Evolutionary conservation across 2,329 filamentous ascomycete species (phyloP).

Genomic region (Xylaria hypoxylon): DNA sequence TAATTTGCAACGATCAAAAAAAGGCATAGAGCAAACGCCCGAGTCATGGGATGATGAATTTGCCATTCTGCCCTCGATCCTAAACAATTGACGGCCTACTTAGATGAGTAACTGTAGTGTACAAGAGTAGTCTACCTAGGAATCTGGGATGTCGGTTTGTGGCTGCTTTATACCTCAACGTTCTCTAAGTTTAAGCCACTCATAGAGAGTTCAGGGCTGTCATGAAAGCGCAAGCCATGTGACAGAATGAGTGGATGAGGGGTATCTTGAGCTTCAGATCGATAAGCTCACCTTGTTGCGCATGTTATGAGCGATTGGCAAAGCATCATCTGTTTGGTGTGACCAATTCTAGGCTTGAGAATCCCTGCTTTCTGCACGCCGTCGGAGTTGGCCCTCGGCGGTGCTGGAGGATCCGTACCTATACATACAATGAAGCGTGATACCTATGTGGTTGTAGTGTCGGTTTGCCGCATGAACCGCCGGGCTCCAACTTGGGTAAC

Average conservation of each 20-base stretch:
- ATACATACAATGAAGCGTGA: not conserved
- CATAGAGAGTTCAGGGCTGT: slow-evolving; percentile 12
- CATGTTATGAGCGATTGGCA: slow-evolving; percentile 27
- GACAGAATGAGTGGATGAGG: slow-evolving; percentile 32
- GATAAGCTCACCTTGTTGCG: slow-evolving; percentile 28
- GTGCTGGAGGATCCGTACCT: slow-evolving; percentile 13
- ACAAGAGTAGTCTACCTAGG: not conserved
- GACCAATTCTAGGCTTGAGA: slow-evolving; percentile 28
- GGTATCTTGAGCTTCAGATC: slow-evolving; percentile 27
- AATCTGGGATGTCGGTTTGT: not conserved
- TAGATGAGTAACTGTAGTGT: not conserved
- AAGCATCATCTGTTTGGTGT: slow-evolving; percentile 23
- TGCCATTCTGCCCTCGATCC: slow-evolving; percentile 38
- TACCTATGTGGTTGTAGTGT: slow-evolving; percentile 22
- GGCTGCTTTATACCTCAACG: slow-evolving; percentile 16
- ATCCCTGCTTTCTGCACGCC: slow-evolving; percentile 32
- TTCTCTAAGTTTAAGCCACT: slow-evolving; percentile 17
- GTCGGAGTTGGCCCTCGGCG: slow-evolving; percentile 4
- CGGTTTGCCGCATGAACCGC: slow-evolving; percentile 17
- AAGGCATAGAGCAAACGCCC: slow-evolving; percentile 43
- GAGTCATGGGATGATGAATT: slow-evolving; percentile 43
- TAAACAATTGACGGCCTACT: not conserved
- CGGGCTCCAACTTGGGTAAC: slow-evolving; percentile 10
- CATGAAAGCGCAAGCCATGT: slow-evolving; percentile 26
- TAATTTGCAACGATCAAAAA: slow-evolving; percentile 50